Percentiles rank a stretch among this genome's conserved stretches.
phyloP scores from a whole-genome alignment of 2,329 filamentous ascomycete genomes.

The Thielaviopsis musarum region DNA sequence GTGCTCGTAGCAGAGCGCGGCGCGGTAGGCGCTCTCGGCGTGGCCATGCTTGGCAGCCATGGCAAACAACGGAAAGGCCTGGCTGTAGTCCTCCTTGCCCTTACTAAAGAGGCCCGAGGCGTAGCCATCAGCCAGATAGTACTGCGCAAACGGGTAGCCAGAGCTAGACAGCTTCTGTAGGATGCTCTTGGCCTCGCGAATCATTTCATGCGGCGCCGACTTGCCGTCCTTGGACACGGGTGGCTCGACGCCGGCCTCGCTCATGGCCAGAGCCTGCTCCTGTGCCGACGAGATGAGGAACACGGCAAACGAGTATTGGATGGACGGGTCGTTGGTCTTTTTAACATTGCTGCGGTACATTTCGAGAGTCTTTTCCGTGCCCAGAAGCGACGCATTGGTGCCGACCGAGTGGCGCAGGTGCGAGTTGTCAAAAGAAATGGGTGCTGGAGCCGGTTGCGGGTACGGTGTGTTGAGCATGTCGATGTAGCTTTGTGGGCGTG shows the following conservation, averaged over 20 bases:
- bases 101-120: slow-evolving; percentile 92
- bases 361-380: slow-evolving; percentile 82
- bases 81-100: slow-evolving; percentile 78
- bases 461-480: slow-evolving; percentile 55
- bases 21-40: slow-evolving; percentile 85
- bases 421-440: slow-evolving; percentile 63
- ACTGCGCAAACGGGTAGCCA: slow-evolving; percentile 92
- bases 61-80: slow-evolving; percentile 82
- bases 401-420: slow-evolving; percentile 65
- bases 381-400: slow-evolving; percentile 77
- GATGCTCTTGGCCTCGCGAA: slow-evolving; percentile 78
- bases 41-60: slow-evolving; percentile 93
- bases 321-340: slow-evolving; percentile 79
- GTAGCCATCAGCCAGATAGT: slow-evolving; percentile 89
- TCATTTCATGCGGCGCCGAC: slow-evolving; percentile 46
- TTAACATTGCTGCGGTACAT: slow-evolving; percentile 97
- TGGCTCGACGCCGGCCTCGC: slow-evolving; percentile 23
- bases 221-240: slow-evolving; percentile 20
- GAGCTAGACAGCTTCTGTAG: slow-evolving; percentile 71
- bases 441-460: slow-evolving; percentile 53
- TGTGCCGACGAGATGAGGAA: slow-evolving; percentile 84
- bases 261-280: slow-evolving; percentile 47
- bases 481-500: slow-evolving; percentile 34
- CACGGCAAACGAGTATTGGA: slow-evolving; percentile 92
- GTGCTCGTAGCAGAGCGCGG: slow-evolving; percentile 92